Percentiles rank a stretch among this genome's conserved stretches.
Conservation (phyloP, 2,329 filamentous ascomycete species). For the Beauveria scarabaeidicola region DNA sequence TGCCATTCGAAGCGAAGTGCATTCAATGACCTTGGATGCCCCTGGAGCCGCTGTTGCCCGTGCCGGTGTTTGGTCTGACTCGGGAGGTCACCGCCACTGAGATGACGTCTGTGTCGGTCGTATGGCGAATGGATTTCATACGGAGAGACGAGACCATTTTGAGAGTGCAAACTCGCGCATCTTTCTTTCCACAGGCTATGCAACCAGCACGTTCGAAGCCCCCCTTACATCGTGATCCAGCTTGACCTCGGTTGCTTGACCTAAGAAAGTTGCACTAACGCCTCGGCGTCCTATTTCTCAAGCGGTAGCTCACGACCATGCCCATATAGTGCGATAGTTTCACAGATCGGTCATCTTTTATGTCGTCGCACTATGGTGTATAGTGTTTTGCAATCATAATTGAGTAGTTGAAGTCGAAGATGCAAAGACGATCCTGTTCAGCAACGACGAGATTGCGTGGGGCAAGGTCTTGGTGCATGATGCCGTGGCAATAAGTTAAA, state of each 20-base stretch:
- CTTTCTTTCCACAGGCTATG: background rate
- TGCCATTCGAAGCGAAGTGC: background rate
- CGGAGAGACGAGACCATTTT: background rate
- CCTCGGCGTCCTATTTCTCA: background rate
- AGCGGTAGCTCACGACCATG: background rate
- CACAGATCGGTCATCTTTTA: background rate
- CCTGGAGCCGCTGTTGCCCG: background rate
- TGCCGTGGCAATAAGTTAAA: background rate
- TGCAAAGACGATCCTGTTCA: background rate
- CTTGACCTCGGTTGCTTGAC: background rate
- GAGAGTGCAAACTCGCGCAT: background rate
- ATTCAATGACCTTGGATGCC: constrained; percentile 13
- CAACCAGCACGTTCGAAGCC: background rate
- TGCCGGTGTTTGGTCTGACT: background rate
- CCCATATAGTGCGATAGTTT: background rate
- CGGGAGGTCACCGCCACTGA: background rate
- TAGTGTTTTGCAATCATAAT: background rate
- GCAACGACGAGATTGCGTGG: background rate
- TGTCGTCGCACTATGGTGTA: background rate
- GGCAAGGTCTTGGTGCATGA: background rate
- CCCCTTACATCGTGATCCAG: background rate
- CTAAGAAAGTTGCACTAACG: background rate
- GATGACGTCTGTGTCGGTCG: background rate
- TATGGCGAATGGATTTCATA: background rate
- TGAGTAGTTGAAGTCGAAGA: background rate